These are phyloP conservation scores for Biscogniauxia sp. DNA, from an alignment of 2,329 filamentous ascomycete genomes.

Conservation along the genomic window DNA sequence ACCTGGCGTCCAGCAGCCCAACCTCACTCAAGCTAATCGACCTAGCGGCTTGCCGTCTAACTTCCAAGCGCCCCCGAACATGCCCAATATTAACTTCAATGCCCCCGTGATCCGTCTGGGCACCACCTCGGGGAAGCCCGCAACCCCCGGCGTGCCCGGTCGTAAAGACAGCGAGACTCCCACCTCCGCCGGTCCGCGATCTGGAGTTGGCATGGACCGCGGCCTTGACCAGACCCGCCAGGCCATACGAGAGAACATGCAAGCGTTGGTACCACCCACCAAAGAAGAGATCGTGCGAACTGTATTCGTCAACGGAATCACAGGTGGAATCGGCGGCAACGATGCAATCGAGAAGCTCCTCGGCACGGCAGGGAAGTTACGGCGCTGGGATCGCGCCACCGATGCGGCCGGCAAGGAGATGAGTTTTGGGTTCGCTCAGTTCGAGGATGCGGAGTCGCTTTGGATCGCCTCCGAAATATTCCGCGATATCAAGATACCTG, in stretches of 20 bases:
- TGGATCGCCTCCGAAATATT: conserved; percentile 82
- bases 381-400: conserved; percentile 79
- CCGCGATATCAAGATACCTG: conserved; percentile 76
- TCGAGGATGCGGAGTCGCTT: conserved; percentile 85
- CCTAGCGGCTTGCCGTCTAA: conserved; percentile 76
- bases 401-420: conserved; percentile 67
- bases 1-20: conserved; percentile 74
- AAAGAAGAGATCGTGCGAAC: conserved; percentile 89
- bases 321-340: conserved; percentile 73
- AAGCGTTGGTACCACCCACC: conserved; percentile 76
- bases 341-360: conserved; percentile 77
- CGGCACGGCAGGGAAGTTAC: conserved; percentile 71
- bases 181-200: conserved; percentile 39
- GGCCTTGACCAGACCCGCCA: conserved; percentile 66
- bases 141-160: conserved; percentile 37
- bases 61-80: conserved; percentile 86
- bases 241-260: conserved; percentile 64
- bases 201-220: conserved; percentile 60
- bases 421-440: conserved; percentile 94
- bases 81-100: conserved; percentile 98
- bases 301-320: conserved; percentile 85
- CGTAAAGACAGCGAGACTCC: conserved; percentile 47
- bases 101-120: conserved; percentile 94
- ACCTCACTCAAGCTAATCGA: conserved; percentile 72
- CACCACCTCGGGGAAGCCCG: conserved; percentile 67